Evolutionary conservation across 345 rosid species (phyloP), one percentile per base, ranked within the genome.

Genomic region (Sonneratia caseolaris): DNA sequence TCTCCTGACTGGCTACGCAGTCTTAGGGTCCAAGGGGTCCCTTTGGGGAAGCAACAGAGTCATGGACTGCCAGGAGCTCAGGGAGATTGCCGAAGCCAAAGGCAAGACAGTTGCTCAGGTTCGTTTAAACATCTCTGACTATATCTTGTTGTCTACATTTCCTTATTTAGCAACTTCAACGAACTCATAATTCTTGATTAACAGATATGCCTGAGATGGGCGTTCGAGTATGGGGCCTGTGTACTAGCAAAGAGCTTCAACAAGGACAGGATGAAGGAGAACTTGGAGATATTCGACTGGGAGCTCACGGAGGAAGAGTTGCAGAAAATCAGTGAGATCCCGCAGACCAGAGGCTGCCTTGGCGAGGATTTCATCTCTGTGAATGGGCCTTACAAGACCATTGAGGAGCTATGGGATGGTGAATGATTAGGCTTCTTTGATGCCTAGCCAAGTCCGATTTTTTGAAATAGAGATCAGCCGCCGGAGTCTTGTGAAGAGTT

Each of bases 21-120:
- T 84, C 69, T 73, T 89, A 64, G 96, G 92, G 77, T 85, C 91
- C 2, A 73, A 67, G 78, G 93, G 90, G 10, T 86, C 88, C 27
- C 32, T 78, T 35, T 87, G 92, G 88, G 96, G 96, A 64, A 82
- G 86, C 81, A 83, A 74, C 69, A 85, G 81, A 72, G 88, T 91
- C 45, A 76, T 88, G 83, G 90, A 89, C 49, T 80, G 82, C 79
- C 82, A 84, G 45, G 80, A 82, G n/a, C 91, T 89, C 6, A 84
- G 82, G 70, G 84, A 85, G 71, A 87, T 89, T 68, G 97, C 98
- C 1, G 73, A 64, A 36, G 79, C 84, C 68, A 91, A 82, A 72
- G 79, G 92, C 38, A 93, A 87, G 74, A 86, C 89, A 3, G 89
- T 88, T 14, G 96, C 92, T 72, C 94, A 93, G 96, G 95, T 90